Evolutionary conservation across 768 basidiomycete genomes (phyloP).

Genomic region (Naganishia kalamii): DNA sequence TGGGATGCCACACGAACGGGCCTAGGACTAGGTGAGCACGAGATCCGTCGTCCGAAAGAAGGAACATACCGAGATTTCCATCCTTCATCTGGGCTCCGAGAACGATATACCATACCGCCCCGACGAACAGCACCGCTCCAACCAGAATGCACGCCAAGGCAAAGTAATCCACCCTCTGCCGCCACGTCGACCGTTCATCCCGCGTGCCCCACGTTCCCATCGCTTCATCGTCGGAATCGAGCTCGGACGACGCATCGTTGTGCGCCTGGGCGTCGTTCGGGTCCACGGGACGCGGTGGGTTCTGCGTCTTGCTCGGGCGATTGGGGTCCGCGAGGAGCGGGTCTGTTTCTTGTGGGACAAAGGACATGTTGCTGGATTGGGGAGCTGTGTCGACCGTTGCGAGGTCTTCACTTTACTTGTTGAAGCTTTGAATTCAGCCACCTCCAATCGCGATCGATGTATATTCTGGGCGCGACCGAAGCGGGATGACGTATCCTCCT

Average conservation of each 20-base stretch:
- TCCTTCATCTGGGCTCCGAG: background rate
- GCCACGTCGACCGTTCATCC: constrained; percentile 4
- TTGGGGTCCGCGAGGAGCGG: constrained; percentile 21
- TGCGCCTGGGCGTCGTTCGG: background rate
- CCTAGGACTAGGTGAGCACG: constrained; percentile 36
- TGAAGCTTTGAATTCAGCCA: too few species aligned
- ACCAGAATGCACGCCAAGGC: constrained; percentile 13
- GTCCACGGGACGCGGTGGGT: constrained; percentile 15
- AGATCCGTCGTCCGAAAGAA: background rate
- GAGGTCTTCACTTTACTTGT: too few species aligned
- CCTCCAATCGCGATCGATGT: constrained; percentile 13
- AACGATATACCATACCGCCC: constrained; percentile 18
- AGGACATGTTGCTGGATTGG: constrained; percentile 12
- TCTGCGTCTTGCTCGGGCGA: constrained; percentile 14
- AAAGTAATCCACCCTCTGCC: constrained; percentile 12
- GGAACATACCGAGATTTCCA: constrained; percentile 1
- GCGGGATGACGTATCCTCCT: background rate
- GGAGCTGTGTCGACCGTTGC: background rate
- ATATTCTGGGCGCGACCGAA: background rate
- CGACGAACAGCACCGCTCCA: constrained; percentile 9
- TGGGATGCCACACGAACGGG: constrained; percentile 66
- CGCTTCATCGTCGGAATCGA: constrained; percentile 21
- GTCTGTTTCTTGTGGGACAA: constrained; percentile 22
- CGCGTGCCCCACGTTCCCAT: constrained; percentile 20
- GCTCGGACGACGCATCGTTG: constrained; percentile 11